Percentiles rank a stretch among this genome's conserved stretches.
Evolutionary conservation across 768 basidiomycete species (phyloP).

Genomic region (Russula sp.): DNA sequence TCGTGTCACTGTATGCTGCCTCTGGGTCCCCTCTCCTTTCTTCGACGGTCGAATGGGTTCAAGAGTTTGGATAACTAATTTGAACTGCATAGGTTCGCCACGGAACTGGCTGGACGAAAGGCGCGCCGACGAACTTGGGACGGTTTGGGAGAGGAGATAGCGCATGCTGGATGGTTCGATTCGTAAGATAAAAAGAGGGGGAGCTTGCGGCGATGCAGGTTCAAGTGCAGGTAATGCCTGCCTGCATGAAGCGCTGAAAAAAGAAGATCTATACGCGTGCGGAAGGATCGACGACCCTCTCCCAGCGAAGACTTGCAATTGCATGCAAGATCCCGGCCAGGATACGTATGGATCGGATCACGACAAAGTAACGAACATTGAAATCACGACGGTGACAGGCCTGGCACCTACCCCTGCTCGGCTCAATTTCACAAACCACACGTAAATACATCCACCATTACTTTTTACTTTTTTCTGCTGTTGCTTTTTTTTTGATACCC

Average conservation of each 20-base stretch:
- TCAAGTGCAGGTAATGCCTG: background rate
- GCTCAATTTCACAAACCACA: too few relatives aligned
- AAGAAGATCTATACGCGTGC: background rate
- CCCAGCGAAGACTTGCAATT: background rate
- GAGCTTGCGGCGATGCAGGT: too few relatives aligned
- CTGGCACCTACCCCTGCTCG: background rate
- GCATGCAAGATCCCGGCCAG: too few relatives aligned
- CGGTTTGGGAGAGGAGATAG: slow-evolving; percentile 72
- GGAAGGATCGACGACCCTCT: background rate
- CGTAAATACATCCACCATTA: too few relatives aligned
- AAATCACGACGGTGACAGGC: background rate
- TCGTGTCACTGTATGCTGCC: background rate
- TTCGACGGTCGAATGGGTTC: too few relatives aligned
- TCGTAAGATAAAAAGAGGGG: slow-evolving; percentile 10
- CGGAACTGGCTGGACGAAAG: slow-evolving; percentile 76
- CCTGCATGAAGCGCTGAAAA: background rate
- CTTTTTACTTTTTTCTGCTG: too few relatives aligned
- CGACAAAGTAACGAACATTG: background rate
- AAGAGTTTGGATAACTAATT: too few relatives aligned
- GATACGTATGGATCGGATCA: slow-evolving; percentile 3
- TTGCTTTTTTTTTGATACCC: too few relatives aligned
- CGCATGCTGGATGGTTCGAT: slow-evolving; percentile 73
- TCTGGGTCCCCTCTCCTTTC: too few relatives aligned
- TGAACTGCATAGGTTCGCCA: slow-evolving; percentile 60
- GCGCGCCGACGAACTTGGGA: slow-evolving; percentile 60